These are phyloP conservation scores for Aspergillus uvarum DNA, from an alignment of 2,329 filamentous ascomycete genomes.

Conservation along the genomic window DNA sequence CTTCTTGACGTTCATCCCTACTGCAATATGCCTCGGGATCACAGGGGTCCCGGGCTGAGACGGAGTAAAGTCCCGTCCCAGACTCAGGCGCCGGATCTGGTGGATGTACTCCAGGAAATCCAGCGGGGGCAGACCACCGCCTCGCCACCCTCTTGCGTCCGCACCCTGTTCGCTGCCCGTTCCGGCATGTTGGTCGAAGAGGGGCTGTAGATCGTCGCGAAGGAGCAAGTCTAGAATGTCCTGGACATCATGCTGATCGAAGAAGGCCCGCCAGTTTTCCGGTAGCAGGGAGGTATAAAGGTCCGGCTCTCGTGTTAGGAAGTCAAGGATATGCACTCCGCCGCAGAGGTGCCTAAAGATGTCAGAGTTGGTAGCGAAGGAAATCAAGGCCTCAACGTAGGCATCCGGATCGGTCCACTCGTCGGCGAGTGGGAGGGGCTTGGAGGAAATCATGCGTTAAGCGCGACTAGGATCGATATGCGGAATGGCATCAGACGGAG, in stretches of 20 bases:
- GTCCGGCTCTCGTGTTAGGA: slow-evolving; percentile 82
- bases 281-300: slow-evolving; percentile 78
- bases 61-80: slow-evolving; percentile 61
- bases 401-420: slow-evolving; percentile 70
- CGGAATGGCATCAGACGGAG: slow-evolving; percentile 2
- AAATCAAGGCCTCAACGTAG: slow-evolving; percentile 75
- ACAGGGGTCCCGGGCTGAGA: slow-evolving; percentile 41
- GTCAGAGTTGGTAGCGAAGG: slow-evolving; percentile 71
- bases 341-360: slow-evolving; percentile 88
- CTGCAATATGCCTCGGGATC: slow-evolving; percentile 69
- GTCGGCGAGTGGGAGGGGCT: slow-evolving; percentile 65
- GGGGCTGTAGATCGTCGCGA: slow-evolving; percentile 65
- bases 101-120: slow-evolving; percentile 71
- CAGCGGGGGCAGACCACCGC: slow-evolving; percentile 46
- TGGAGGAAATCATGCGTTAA: slow-evolving; percentile 47
- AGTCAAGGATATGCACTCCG: slow-evolving; percentile 95
- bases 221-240: slow-evolving; percentile 77
- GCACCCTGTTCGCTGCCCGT: slow-evolving; percentile 14
- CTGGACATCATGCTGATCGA: slow-evolving; percentile 69
- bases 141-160: slow-evolving; percentile 41
- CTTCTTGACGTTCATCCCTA: slow-evolving; percentile 97
- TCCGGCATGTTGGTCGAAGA: slow-evolving; percentile 24
- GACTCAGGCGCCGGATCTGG: slow-evolving; percentile 66
- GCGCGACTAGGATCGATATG: slow-evolving; percentile 1
- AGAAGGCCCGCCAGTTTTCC: slow-evolving; percentile 76